phyloP scores from a whole-genome alignment of 371 early-diverging fungal species.

The Fennellomyces sp. region DNA sequence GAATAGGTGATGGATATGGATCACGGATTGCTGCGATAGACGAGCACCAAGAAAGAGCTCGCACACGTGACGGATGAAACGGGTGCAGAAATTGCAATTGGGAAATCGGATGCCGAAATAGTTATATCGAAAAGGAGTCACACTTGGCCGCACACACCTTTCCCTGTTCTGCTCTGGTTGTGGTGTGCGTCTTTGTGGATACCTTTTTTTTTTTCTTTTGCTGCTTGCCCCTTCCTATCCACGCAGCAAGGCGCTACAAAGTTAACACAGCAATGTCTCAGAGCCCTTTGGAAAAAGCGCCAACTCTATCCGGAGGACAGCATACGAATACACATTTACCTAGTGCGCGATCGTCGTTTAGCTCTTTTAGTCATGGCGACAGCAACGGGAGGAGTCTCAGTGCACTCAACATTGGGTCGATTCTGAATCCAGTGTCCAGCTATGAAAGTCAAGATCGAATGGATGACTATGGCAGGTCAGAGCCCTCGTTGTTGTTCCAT shows the following conservation, averaged over 20 bases:
- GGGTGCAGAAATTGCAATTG: too few species aligned
- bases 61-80: too few species aligned
- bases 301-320: not conserved
- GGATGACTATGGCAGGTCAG: not conserved
- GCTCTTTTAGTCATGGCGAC: not conserved
- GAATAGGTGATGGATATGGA: too few species aligned
- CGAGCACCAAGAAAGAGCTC: too few species aligned
- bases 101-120: too few species aligned
- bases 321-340: not conserved
- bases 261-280: not conserved
- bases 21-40: too few species aligned
- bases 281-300: not conserved
- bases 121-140: too few species aligned
- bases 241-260: not conserved
- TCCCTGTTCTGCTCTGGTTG: too few species aligned
- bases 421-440: conserved; percentile 5
- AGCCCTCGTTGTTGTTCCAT: too few species aligned
- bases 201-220: not conserved
- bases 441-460: not conserved
- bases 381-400: not conserved
- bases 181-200: too few species aligned
- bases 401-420: conserved; percentile 6
- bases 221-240: not conserved
- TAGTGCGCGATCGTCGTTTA: not conserved
- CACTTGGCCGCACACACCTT: too few species aligned